These are phyloP conservation scores for Primulina eburnea DNA, from an alignment of 257 asterid genomes.

Conservation along the genomic window DNA sequence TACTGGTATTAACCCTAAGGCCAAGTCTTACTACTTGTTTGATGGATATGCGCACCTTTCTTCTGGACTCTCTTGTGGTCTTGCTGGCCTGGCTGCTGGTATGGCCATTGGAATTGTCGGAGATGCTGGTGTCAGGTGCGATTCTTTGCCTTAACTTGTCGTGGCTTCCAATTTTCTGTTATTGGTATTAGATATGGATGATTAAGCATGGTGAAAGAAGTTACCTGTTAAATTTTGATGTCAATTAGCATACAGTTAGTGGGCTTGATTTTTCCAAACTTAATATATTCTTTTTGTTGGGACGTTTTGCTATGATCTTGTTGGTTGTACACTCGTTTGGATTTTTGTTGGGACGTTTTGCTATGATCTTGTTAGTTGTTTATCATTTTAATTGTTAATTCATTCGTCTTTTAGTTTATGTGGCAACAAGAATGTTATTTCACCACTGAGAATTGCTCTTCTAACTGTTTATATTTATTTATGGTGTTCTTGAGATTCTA, in stretches of 20 bases:
- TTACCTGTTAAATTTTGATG: neutral
- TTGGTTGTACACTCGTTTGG: too few species aligned
- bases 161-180: neutral
- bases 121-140: neutral
- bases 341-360: neutral
- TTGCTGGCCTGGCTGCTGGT: neutral
- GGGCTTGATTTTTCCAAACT: neutral
- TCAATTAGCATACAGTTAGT: neutral
- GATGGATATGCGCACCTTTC: conserved; percentile 1
- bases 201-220: too few species aligned
- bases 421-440: neutral
- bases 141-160: neutral
- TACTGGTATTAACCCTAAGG: neutral
- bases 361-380: neutral
- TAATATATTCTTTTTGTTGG: too few species aligned
- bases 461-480: too few species aligned
- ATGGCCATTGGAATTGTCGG: conserved; percentile 3
- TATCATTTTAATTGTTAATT: neutral
- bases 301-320: neutral
- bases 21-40: neutral
- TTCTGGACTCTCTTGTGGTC: conserved; percentile 2
- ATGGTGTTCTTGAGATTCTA: neutral
- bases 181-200: neutral
- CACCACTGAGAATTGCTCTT: neutral
- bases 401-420: neutral